These are phyloP conservation scores for Pouteria campechiana DNA, from an alignment of 179 eudicot genomes.

Conservation along the genomic window DNA sequence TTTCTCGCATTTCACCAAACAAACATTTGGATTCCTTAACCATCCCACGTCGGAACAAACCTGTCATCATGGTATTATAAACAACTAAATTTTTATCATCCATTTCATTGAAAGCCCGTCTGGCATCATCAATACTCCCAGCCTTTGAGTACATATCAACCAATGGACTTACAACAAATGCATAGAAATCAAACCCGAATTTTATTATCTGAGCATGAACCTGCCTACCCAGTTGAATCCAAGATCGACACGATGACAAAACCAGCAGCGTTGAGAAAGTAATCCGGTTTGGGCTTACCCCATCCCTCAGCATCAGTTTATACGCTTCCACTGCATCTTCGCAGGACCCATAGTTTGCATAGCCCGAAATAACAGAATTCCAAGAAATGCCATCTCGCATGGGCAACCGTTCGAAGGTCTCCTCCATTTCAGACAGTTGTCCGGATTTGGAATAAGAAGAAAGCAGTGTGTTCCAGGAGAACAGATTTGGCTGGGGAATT, in stretches of 20 bases:
- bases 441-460: constrained; percentile 48
- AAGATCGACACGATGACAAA: constrained; percentile 30
- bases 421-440: constrained; percentile 33
- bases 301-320: constrained; percentile 48
- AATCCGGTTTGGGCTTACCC: constrained; percentile 49
- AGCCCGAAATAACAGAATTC: constrained; percentile 79
- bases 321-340: constrained; percentile 44
- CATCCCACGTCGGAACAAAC: constrained; percentile 59
- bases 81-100: constrained; percentile 72
- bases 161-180: constrained; percentile 77
- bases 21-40: constrained; percentile 43
- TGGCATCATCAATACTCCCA: constrained; percentile 37
- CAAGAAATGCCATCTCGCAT: constrained; percentile 73
- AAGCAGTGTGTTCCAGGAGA: constrained; percentile 74
- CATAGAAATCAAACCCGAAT: constrained; percentile 61
- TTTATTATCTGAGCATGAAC: constrained; percentile 78
- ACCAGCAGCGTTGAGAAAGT: constrained; percentile 73
- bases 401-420: constrained; percentile 45
- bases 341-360: constrained; percentile 27
- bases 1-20: constrained; percentile 50
- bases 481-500: constrained; percentile 54
- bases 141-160: constrained; percentile 80
- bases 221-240: constrained; percentile 52
- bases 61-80: constrained; percentile 78
- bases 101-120: constrained; percentile 52